phyloP scores from a whole-genome alignment of 2,329 filamentous ascomycete genomes.

The Sporothrix luriei region DNA sequence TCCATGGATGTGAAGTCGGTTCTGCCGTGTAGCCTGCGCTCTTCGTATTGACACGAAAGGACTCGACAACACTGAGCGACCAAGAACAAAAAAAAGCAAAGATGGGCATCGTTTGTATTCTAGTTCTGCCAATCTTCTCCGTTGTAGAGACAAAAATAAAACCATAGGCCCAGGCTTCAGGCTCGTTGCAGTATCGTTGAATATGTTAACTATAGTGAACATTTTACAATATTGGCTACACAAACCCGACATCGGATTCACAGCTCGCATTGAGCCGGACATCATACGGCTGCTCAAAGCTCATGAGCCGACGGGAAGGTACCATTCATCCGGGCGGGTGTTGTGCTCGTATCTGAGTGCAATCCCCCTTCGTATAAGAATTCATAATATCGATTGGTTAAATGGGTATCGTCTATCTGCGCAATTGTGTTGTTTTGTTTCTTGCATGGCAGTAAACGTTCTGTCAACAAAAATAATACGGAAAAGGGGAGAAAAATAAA shows the following conservation, averaged over 20 bases:
- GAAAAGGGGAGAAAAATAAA: background rate
- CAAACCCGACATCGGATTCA: background rate
- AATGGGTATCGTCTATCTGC: slow-evolving; percentile 20
- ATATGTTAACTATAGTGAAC: too few relatives aligned
- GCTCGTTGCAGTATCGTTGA: too few relatives aligned
- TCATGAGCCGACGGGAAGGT: slow-evolving; percentile 5
- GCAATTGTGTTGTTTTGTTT: background rate
- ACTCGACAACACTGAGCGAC: background rate
- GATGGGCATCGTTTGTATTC: slow-evolving; percentile 5
- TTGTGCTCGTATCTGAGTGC: background rate
- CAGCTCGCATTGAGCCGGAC: slow-evolving; percentile 13
- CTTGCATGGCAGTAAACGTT: background rate
- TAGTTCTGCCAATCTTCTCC: slow-evolving; percentile 4
- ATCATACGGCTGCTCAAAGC: background rate
- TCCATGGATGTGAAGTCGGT: background rate
- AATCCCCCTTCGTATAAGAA: background rate
- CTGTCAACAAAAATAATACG: background rate
- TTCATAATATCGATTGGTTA: background rate
- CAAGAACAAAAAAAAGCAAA: background rate
- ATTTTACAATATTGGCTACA: too few relatives aligned
- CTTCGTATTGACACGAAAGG: too few relatives aligned
- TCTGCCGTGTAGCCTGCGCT: background rate
- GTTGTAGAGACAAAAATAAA: slow-evolving; percentile 12
- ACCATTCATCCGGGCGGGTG: background rate
- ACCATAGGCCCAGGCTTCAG: slow-evolving; percentile 10